A percentile compares a stretch with the other conserved stretches of the same genome.
Conservation (phyloP, 1,139 yeast species). For the Sugiyamaella japonica region DNA sequence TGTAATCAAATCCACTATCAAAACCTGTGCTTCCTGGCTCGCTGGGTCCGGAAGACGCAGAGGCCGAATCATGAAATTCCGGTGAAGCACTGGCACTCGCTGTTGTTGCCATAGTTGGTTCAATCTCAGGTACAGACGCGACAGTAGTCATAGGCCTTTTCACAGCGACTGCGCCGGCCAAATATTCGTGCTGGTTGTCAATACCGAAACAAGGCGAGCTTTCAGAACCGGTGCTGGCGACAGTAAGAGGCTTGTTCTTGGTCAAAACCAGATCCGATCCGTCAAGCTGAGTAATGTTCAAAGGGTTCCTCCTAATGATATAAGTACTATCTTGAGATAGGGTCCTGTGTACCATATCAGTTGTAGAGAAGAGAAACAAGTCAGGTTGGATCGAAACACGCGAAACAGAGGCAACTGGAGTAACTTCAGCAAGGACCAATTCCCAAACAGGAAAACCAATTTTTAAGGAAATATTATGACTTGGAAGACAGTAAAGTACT, state of each 20-base stretch:
- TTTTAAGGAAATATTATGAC: too few species aligned
- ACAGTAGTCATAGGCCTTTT: slow-evolving; percentile 9
- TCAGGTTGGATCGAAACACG: background rate
- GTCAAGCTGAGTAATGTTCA: slow-evolving; percentile 36
- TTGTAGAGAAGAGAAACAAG: background rate
- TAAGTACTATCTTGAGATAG: slow-evolving; percentile 32
- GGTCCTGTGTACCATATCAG: slow-evolving; percentile 27
- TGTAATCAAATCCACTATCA: background rate
- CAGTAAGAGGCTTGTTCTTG: background rate
- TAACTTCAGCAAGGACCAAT: background rate
- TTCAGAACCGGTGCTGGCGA: too few species aligned
- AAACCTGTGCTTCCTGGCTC: slow-evolving; percentile 6
- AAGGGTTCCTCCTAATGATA: slow-evolving; percentile 32
- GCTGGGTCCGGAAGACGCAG: slow-evolving; percentile 3
- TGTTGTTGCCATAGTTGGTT: slow-evolving; percentile 2
- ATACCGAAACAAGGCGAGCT: background rate
- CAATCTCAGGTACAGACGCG: background rate
- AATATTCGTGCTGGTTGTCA: slow-evolving; percentile 6
- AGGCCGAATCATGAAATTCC: background rate
- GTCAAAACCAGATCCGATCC: slow-evolving; percentile 37
- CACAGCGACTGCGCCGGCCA: slow-evolving; percentile 2
- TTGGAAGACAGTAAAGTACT: background rate
- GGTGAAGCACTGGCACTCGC: background rate
- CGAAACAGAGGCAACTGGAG: background rate
- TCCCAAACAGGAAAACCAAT: slow-evolving; percentile 4